phyloP scores from a whole-genome alignment of 2,329 filamentous ascomycete genomes.

The Paracamarosporium sp. region DNA sequence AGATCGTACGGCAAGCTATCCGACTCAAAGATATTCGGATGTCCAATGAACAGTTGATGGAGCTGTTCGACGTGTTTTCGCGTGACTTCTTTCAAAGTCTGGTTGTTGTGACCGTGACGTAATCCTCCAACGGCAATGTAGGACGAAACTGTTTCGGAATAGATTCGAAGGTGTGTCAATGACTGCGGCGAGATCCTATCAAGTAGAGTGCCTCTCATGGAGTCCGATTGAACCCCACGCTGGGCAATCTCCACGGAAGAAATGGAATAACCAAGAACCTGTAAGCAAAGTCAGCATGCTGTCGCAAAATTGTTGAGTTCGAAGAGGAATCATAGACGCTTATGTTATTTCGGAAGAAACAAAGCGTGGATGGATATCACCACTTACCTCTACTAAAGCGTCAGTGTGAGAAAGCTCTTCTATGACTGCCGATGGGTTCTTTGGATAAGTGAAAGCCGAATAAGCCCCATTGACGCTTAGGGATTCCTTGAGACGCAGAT shows the following conservation, averaged over 20 bases:
- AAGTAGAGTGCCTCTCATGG: constrained; percentile 73
- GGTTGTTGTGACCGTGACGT: constrained; percentile 64
- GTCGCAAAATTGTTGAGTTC: constrained; percentile 6
- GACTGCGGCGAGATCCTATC: constrained; percentile 84
- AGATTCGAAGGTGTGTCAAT: constrained; percentile 84
- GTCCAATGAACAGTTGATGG: constrained; percentile 73
- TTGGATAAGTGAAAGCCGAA: constrained; percentile 54
- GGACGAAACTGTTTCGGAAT: constrained; percentile 86
- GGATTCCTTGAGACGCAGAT: constrained; percentile 63
- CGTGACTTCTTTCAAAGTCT: constrained; percentile 70
- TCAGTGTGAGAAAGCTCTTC: constrained; percentile 46
- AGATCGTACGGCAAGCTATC: constrained; percentile 50
- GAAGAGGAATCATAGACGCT: too few relatives aligned
- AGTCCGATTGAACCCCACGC: constrained; percentile 78
- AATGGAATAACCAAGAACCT: constrained; percentile 81
- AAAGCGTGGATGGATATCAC: neutral
- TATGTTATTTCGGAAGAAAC: too few relatives aligned
- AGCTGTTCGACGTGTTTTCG: constrained; percentile 75
- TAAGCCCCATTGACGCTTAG: constrained; percentile 59
- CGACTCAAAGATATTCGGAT: constrained; percentile 49
- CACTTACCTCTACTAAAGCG: constrained; percentile 5
- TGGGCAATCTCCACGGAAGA: constrained; percentile 90
- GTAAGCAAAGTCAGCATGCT: constrained; percentile 66
- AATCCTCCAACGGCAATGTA: constrained; percentile 81
- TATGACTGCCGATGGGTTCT: constrained; percentile 43